phyloP scores from a whole-genome alignment of 257 asterid genomes.

The Marsdenia floribunda region DNA sequence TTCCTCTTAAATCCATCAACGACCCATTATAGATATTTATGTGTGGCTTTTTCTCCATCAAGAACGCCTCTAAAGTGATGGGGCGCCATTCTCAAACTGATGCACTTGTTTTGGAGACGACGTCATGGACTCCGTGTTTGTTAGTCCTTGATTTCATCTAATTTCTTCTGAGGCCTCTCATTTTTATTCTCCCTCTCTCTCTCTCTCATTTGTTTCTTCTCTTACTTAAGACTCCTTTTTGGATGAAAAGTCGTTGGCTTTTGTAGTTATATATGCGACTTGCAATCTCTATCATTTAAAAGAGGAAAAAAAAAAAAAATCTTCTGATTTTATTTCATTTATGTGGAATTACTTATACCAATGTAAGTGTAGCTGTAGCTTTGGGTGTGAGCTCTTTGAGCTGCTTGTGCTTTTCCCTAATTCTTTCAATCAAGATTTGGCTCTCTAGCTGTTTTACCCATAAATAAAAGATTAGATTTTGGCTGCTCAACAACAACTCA shows the following conservation, averaged over 20 bases:
- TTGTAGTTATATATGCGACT: not conserved
- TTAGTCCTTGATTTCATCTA: slow-evolving; percentile 20
- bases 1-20: not conserved
- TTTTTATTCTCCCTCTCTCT: not conserved
- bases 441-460: not conserved
- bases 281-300: not conserved
- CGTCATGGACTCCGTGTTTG: slow-evolving; percentile 7
- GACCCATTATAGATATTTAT: not conserved
- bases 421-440: not conserved
- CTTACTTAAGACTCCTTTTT: not conserved
- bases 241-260: not conserved
- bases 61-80: not conserved
- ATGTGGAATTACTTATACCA: not conserved
- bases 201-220: not conserved
- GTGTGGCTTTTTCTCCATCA: not conserved
- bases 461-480: not conserved
- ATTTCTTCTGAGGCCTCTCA: not conserved
- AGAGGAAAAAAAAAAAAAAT: too few relatives aligned
- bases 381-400: not conserved
- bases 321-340: too few relatives aligned
- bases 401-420: not conserved
- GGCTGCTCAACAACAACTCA: not conserved
- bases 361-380: not conserved
- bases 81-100: slow-evolving; percentile 1
- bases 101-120: slow-evolving; percentile 3